Percentiles rank a stretch among this genome's conserved stretches.
These are phyloP conservation scores for Dissophora globulifera DNA, from an alignment of 192 early-diverging fungal species.

Conservation along the genomic window DNA sequence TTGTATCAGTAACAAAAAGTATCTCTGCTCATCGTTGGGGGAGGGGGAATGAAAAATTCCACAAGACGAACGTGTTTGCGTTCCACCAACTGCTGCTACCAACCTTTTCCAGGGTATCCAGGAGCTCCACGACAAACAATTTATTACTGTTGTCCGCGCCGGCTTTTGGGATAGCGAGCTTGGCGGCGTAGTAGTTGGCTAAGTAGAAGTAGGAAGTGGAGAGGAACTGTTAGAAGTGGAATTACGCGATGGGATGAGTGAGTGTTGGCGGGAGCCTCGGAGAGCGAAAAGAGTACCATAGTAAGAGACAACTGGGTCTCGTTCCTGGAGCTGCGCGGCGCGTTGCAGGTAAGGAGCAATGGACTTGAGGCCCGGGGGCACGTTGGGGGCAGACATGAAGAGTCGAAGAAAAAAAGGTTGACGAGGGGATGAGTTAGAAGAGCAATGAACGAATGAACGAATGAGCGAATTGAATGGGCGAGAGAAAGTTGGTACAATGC, in stretches of 20 bases:
- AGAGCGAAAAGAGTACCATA: slow-evolving; percentile 81
- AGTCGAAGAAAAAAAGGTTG: no score
- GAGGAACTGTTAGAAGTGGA: background rate
- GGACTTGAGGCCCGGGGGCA: slow-evolving; percentile 73
- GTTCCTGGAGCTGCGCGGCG: slow-evolving; percentile 76
- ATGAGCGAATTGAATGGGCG: no score
- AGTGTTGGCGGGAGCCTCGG: background rate
- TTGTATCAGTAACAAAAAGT: no score
- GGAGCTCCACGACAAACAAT: slow-evolving; percentile 69
- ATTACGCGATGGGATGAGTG: no score
- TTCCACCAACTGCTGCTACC: background rate
- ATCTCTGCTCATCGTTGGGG: no score
- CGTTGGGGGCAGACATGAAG: slow-evolving; percentile 43
- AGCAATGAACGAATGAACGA: no score
- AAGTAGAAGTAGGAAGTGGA: no score
- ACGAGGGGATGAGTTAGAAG: no score
- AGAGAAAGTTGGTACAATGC: no score
- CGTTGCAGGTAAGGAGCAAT: slow-evolving; percentile 86
- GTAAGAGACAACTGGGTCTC: slow-evolving; percentile 92
- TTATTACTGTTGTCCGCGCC: slow-evolving; percentile 62
- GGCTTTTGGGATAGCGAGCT: slow-evolving; percentile 74
- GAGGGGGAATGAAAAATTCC: no score
- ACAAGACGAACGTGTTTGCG: no score
- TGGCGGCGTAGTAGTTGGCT: slow-evolving; percentile 88
- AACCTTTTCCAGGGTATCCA: slow-evolving; percentile 88